Evolutionary conservation across 345 rosid genomes (phyloP).

Genomic region (Cardamine occulta): DNA sequence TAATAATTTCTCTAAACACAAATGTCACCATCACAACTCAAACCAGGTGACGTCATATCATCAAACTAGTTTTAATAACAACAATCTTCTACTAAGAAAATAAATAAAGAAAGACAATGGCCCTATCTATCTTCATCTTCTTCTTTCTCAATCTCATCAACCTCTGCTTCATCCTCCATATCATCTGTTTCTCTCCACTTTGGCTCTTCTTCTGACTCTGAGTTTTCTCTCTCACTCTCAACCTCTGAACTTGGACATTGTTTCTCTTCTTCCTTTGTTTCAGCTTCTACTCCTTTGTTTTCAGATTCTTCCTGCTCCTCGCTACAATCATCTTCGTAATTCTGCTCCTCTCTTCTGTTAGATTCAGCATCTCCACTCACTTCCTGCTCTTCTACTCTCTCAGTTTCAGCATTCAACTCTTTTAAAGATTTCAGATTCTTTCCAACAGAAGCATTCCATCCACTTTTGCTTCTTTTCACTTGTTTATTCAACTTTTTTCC

Average conservation of each 20-base stretch:
- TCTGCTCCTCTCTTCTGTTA: slow-evolving; percentile 29
- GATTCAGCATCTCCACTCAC: slow-evolving; percentile 31
- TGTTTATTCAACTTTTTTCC: slow-evolving; percentile 19
- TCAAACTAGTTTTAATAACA: slow-evolving; percentile 7
- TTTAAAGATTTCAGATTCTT: slow-evolving; percentile 39
- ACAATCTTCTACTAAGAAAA: slow-evolving; percentile 27
- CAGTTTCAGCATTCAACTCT: slow-evolving; percentile 39
- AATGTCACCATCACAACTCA: slow-evolving; percentile 11
- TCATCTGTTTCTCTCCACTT: slow-evolving; percentile 45
- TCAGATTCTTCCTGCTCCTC: slow-evolving; percentile 30
- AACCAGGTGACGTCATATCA: not conserved
- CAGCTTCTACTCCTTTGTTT: slow-evolving; percentile 27
- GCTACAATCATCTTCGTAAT: slow-evolving; percentile 22
- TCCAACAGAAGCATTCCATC: slow-evolving; percentile 9
- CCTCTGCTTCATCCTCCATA: slow-evolving; percentile 30
- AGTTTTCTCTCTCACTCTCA: slow-evolving; percentile 35
- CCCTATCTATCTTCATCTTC: slow-evolving; percentile 24
- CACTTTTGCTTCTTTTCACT: slow-evolving; percentile 16
- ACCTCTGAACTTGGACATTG: slow-evolving; percentile 24
- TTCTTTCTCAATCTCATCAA: slow-evolving; percentile 29
- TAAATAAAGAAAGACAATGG: slow-evolving; percentile 2
- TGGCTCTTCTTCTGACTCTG: slow-evolving; percentile 42
- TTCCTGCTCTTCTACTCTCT: slow-evolving; percentile 37
- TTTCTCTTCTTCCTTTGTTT: slow-evolving; percentile 30
- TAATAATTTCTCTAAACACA: not conserved